Evolutionary conservation across 2,329 filamentous ascomycete species (phyloP).

Genomic region (Venturia pyrina): DNA sequence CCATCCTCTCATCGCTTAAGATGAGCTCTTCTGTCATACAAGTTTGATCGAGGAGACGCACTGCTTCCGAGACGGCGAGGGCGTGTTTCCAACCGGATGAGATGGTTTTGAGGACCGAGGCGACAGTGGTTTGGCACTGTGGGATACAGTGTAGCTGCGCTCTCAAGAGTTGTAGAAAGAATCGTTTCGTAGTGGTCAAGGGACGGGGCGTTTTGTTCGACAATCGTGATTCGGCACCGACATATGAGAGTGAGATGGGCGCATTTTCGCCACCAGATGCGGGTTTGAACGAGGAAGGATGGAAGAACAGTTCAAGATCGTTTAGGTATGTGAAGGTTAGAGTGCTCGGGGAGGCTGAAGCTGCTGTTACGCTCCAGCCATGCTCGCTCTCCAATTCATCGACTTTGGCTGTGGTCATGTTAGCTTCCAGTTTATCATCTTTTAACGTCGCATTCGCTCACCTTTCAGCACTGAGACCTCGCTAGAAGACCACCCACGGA

Average conservation of each 20-base stretch:
- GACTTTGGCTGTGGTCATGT: conserved; percentile 48
- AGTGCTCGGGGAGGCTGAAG: conserved; percentile 45
- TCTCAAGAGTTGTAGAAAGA: conserved; percentile 64
- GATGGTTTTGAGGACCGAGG: conserved; percentile 49
- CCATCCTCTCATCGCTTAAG: conserved; percentile 53
- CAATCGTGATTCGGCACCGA: conserved; percentile 33
- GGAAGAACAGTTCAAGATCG: conserved; percentile 65
- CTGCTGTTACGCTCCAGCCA: conserved; percentile 61
- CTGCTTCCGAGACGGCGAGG: conserved; percentile 46
- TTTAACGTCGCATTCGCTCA: conserved; percentile 30
- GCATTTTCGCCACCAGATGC: conserved; percentile 33
- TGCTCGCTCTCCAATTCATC: conserved; percentile 54
- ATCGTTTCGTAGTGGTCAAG: conserved; percentile 57
- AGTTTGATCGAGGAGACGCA: conserved; percentile 50
- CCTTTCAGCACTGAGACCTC: conserved; percentile 75
- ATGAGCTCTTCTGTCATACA: conserved; percentile 56
- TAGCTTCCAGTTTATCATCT: conserved; percentile 20
- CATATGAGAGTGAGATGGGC: conserved; percentile 60
- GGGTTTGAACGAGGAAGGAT: conserved; percentile 48
- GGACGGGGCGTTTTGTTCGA: conserved; percentile 39
- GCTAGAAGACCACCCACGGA: conserved; percentile 73
- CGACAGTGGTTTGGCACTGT: conserved; percentile 47
- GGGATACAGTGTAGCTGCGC: conserved; percentile 54
- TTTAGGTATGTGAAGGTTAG: conserved; percentile 66
- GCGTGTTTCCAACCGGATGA: conserved; percentile 58